A percentile compares a stretch with the other conserved stretches of the same genome.
Evolutionary conservation across 2,329 filamentous ascomycete genomes (phyloP).

Genomic region (Scolecobasidium constrictum): DNA sequence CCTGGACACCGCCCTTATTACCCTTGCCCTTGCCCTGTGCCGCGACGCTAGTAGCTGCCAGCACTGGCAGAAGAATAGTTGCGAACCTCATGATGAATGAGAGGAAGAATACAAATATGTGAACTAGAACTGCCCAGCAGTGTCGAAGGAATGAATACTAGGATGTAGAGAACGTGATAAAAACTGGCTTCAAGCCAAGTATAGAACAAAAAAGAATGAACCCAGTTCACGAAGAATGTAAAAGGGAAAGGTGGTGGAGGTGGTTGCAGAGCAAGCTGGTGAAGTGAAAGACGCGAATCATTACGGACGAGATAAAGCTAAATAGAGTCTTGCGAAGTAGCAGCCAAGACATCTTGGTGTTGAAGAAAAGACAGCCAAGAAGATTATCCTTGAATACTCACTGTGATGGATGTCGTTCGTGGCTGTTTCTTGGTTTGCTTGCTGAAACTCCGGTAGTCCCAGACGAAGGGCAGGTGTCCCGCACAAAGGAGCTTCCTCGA

Average conservation of each 20-base stretch:
- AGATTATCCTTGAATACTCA: background rate
- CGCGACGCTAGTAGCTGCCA: background rate
- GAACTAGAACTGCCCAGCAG: constrained; percentile 9
- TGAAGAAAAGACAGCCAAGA: too few relatives aligned
- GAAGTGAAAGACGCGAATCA: background rate
- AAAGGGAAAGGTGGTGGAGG: background rate
- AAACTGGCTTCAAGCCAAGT: background rate
- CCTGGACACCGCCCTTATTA: background rate
- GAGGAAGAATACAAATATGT: background rate
- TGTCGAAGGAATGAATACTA: constrained; percentile 8
- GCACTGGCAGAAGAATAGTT: constrained; percentile 7
- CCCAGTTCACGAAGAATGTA: background rate
- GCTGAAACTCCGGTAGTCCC: background rate
- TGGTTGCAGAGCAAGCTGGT: background rate
- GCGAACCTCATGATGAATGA: constrained; percentile 9
- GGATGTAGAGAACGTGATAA: constrained; percentile 1
- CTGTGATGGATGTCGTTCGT: background rate
- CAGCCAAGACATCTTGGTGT: too few relatives aligned
- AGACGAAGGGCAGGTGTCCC: background rate
- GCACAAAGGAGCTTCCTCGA: background rate
- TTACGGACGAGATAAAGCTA: too few relatives aligned
- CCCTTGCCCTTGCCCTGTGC: background rate
- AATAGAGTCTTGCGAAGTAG: background rate
- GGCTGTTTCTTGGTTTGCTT: background rate
- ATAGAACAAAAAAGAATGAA: constrained; percentile 1